Percentiles rank a stretch among this genome's conserved stretches.
Conservation (phyloP, 73 alveolate species). For the Stentor roeselii region DNA sequence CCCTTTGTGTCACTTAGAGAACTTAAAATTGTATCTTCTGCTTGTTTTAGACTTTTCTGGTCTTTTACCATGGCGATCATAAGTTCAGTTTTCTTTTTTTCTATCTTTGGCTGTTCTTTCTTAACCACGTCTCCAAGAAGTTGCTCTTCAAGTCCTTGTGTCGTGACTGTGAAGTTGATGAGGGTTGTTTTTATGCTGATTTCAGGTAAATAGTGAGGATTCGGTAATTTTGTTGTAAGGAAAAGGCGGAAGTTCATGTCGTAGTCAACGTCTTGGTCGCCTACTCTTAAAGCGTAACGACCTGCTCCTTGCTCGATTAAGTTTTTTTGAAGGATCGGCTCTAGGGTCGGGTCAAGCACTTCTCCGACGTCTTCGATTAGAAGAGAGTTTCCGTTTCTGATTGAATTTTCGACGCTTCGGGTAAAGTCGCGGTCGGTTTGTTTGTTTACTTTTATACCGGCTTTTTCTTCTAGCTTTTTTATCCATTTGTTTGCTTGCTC, state of each 20-base stretch:
- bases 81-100: slow-evolving; percentile 86
- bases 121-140: slow-evolving; percentile 98
- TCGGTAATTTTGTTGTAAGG: slow-evolving; percentile 98
- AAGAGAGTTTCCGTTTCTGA: slow-evolving; percentile 82
- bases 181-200: slow-evolving; percentile 96
- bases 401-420: neutral
- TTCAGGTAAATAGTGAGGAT: slow-evolving; percentile 99
- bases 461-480: slow-evolving; percentile 87
- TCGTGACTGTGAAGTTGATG: slow-evolving; percentile 98
- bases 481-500: slow-evolving; percentile 99
- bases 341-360: slow-evolving; percentile 96
- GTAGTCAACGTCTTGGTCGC: slow-evolving; percentile 90
- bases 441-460: slow-evolving; percentile 69
- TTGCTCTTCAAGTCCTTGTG: slow-evolving; percentile 99
- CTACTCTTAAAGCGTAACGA: slow-evolving; percentile 70
- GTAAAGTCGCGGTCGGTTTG: neutral
- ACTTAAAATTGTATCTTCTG: slow-evolving; percentile 84
- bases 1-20: slow-evolving; percentile 91
- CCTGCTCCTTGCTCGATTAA: slow-evolving; percentile 77
- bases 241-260: slow-evolving; percentile 90
- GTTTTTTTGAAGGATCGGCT: slow-evolving; percentile 91
- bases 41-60: slow-evolving; percentile 74
- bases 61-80: slow-evolving; percentile 83
- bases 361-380: slow-evolving; percentile 95
- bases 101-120: slow-evolving; percentile 97